Conservation (phyloP, 1,284 basidiomycete genomes). For the Cystobasidium pallidum region DNA sequence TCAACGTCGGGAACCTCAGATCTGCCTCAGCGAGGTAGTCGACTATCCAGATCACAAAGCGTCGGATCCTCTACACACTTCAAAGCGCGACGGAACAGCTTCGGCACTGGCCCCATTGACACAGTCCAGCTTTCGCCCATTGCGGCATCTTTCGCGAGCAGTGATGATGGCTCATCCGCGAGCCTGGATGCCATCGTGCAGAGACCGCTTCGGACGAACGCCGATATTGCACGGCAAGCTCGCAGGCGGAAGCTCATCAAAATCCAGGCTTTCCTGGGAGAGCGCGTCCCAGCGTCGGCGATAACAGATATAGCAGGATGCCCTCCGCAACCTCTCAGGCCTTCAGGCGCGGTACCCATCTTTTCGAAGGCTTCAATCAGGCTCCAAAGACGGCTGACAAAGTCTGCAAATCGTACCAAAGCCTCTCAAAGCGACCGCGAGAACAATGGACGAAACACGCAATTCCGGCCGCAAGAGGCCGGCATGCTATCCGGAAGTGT, state of each 20-base stretch:
- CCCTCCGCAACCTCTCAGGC: neutral
- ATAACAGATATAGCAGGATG: neutral
- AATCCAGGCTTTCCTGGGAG: conserved; percentile 41
- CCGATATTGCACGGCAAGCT: conserved; percentile 15
- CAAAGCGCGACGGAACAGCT: neutral
- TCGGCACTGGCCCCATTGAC: neutral
- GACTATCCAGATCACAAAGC: neutral
- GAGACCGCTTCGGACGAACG: neutral
- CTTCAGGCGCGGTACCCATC: neutral
- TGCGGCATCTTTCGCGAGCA: conserved; percentile 19
- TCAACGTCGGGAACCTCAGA: neutral
- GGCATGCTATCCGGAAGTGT: neutral
- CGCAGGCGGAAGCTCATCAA: conserved; percentile 30
- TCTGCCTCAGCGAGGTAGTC: neutral
- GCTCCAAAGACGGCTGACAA: conserved; percentile 13
- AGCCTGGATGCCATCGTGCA: conserved; percentile 10
- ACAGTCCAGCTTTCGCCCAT: conserved; percentile 2
- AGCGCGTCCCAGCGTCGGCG: conserved; percentile 27
- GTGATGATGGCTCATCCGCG: conserved; percentile 12
- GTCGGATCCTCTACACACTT: neutral
- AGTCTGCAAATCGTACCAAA: neutral
- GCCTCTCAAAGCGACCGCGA: neutral
- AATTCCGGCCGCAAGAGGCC: no score
- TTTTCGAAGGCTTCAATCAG: conserved; percentile 4
- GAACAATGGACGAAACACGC: no score